Evolutionary conservation across 352 stramenopile species (phyloP).

Genomic region (Globisporangium carolinianum): DNA sequence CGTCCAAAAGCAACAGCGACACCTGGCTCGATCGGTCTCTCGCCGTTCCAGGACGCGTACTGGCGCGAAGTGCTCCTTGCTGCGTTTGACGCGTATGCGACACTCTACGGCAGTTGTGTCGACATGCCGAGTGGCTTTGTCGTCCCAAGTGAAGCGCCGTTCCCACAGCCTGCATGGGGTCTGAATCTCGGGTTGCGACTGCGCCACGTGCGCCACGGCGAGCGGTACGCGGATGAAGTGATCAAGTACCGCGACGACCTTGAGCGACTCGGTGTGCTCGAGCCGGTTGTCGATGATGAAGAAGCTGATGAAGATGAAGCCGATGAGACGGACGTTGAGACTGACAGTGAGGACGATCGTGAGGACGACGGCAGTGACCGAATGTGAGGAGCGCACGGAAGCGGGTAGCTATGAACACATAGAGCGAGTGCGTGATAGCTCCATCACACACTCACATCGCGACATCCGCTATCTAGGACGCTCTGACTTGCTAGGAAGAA

Average conservation of each 20-base stretch:
- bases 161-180: slow-evolving; percentile 48
- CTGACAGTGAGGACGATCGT: neutral
- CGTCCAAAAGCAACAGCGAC: slow-evolving; percentile 3
- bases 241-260: slow-evolving; percentile 48
- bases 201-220: slow-evolving; percentile 57
- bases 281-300: neutral
- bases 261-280: slow-evolving; percentile 10
- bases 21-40: slow-evolving; percentile 11
- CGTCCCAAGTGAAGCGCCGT: slow-evolving; percentile 49
- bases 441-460: too few relatives aligned
- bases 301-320: slow-evolving; percentile 1
- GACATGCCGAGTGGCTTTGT: slow-evolving; percentile 53
- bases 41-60: slow-evolving; percentile 52
- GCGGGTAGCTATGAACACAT: too few relatives aligned
- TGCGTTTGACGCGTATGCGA: slow-evolving; percentile 50
- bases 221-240: slow-evolving; percentile 56
- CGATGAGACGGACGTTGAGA: neutral
- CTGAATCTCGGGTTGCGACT: slow-evolving; percentile 66
- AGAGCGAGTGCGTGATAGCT: too few relatives aligned
- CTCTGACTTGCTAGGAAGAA: too few relatives aligned
- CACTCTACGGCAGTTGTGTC: slow-evolving; percentile 37
- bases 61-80: slow-evolving; percentile 68
- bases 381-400: neutral
- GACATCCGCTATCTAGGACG: too few relatives aligned
- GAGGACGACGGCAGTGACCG: neutral